Conservation (phyloP, 805 yeast genomes). For the Wickerhamiella galacta region DNA sequence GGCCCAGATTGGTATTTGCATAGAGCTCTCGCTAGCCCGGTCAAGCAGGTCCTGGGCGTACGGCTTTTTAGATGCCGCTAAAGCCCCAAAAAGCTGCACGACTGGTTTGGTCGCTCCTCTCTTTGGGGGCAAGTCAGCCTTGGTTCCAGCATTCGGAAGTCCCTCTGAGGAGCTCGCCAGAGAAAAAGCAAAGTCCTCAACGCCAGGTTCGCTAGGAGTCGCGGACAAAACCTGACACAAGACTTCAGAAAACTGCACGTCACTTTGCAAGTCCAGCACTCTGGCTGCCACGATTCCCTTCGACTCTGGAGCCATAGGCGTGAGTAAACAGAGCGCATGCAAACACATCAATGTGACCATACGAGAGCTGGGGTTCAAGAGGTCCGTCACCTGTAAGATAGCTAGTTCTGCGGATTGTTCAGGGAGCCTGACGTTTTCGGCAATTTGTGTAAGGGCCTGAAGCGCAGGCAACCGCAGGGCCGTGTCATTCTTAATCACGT, state of each 20-base stretch:
- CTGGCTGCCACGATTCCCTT: not conserved
- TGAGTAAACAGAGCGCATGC: not conserved
- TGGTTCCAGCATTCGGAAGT: too few species aligned
- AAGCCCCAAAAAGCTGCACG: constrained; percentile 2
- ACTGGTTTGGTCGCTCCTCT: too few species aligned
- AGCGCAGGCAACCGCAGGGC: not conserved
- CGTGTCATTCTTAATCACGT: not conserved
- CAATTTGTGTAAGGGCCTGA: not conserved
- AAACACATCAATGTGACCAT: not conserved
- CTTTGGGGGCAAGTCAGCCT: too few species aligned
- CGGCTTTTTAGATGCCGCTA: not conserved
- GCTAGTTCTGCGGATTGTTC: not conserved
- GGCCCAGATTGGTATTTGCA: constrained; percentile 5
- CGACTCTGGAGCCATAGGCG: not conserved
- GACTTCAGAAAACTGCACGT: constrained; percentile 3
- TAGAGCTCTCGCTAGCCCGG: not conserved
- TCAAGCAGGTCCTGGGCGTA: not conserved
- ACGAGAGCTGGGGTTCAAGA: not conserved
- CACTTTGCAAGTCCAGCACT: constrained; percentile 3
- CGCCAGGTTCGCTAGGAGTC: constrained; percentile 1
- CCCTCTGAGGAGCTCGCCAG: too few species aligned
- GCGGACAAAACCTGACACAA: constrained; percentile 1
- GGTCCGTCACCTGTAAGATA: not conserved
- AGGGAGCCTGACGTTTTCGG: not conserved
- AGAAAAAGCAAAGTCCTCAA: constrained; percentile 22